phyloP scores from a whole-genome alignment of 108 stramenopile species.

The Cylindrotheca fusiformis region DNA sequence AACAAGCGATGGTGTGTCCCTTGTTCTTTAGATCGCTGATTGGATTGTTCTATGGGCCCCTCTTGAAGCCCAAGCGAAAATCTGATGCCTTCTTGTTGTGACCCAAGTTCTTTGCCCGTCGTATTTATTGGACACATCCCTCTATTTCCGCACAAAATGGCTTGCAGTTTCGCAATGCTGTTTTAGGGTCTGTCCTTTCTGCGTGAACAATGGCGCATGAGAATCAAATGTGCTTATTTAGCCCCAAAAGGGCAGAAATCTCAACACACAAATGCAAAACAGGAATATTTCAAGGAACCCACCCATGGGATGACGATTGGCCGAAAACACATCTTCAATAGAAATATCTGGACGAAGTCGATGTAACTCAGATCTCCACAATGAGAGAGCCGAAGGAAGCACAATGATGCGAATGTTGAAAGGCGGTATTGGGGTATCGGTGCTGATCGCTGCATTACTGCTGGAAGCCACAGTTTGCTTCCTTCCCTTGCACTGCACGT shows the following conservation, averaged over 20 bases:
- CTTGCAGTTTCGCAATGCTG: too few relatives aligned
- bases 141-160: too few relatives aligned
- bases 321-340: too few relatives aligned
- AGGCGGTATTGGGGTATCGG: neutral
- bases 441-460: neutral
- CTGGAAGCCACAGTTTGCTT: neutral
- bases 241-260: neutral
- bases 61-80: too few relatives aligned
- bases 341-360: too few relatives aligned
- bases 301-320: neutral
- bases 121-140: too few relatives aligned
- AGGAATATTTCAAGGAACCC: neutral
- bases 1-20: too few relatives aligned
- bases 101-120: too few relatives aligned
- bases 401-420: neutral
- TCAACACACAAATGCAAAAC: neutral
- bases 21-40: too few relatives aligned
- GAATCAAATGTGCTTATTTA: neutral
- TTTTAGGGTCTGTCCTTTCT: neutral
- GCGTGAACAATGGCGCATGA: neutral
- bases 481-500: neutral
- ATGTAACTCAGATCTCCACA: neutral
- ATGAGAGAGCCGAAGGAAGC: neutral
- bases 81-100: too few relatives aligned
- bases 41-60: too few relatives aligned